phyloP scores from a whole-genome alignment of 1,139 yeast species.

The Yamadazyma spencermartinsiae region DNA sequence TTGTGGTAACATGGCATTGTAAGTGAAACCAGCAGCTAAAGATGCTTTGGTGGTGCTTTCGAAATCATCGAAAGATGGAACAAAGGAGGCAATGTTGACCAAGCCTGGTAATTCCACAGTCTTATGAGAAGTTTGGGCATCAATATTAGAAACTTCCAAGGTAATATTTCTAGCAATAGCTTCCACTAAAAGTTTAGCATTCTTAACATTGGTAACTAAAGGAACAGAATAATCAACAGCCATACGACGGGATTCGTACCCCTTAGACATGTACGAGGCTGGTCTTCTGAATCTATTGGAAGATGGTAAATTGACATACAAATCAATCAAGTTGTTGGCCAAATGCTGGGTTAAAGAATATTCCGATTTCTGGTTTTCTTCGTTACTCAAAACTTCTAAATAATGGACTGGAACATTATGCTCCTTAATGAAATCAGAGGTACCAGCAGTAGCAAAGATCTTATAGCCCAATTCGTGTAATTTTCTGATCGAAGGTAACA shows the following conservation, averaged over 20 bases:
- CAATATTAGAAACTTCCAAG: conserved; percentile 72
- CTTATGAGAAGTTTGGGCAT: conserved; percentile 88
- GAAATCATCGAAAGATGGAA: conserved; percentile 66
- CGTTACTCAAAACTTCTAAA: conserved; percentile 79
- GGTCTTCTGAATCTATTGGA: conserved; percentile 98
- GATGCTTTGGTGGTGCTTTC: conserved; percentile 70
- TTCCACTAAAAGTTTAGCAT: conserved; percentile 93
- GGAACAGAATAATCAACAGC: conserved; percentile 99
- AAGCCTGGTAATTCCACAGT: conserved; percentile 85
- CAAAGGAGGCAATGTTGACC: conserved; percentile 77
- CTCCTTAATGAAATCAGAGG: conserved; percentile 96
- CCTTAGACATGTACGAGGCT: conserved; percentile 95
- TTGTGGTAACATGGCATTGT: conserved; percentile 77
- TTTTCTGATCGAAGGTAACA: conserved; percentile 83
- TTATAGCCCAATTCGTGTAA: conserved; percentile 83
- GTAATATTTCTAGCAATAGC: conserved; percentile 75
- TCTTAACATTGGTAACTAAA: conserved; percentile 93
- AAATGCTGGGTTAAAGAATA: conserved; percentile 94
- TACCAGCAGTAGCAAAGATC: conserved; percentile 97
- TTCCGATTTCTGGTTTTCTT: conserved; percentile 83
- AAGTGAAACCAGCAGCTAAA: conserved; percentile 86
- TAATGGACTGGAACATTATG: conserved; percentile 93
- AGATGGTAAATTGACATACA: conserved; percentile 95
- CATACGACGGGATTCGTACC: conserved; percentile 98
- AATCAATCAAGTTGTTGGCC: conserved; percentile 94